Evolutionary conservation across 768 basidiomycete genomes (phyloP), one percentile per base, ranked within the genome.

Genomic region (Agaricus blazei): DNA sequence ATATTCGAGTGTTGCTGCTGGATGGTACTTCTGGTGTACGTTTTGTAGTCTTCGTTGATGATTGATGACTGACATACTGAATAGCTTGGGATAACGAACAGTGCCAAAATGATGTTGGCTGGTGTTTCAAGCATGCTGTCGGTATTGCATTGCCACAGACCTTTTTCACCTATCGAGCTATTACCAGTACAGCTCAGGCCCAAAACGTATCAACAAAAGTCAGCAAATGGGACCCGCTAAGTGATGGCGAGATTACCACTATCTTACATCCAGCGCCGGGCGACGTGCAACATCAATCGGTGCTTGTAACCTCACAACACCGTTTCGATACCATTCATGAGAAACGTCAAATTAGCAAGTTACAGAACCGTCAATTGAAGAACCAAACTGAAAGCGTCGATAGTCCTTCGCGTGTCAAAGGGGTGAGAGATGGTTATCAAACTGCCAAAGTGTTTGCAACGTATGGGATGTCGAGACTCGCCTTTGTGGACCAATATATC

Each of bases 1-100:
- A 0, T 90, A 87, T 60, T 61, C 75, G 2, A 79, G 76, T 54
- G 67, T 67, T 34, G 76, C 82, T 15, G 78, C 83, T 1, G 85
- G 88, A 0, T 88, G 84, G 82, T 68, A 70, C 36, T 88, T 88
- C 65, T 88, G 87, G 86, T 77, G 85, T 85, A 60, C 58, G 82
- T 64, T 51, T 44, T 56, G 4, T 19, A n/a, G 11, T 45, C 19
- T 42, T 38, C 5, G 12, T 7, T 14, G 12, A 41, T 19, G 40
- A 15, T 15, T 37, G 37, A 36, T 44, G 24, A 37, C 54, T 40
- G 12, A 40, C 29, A 51, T 58, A 8, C 37, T 46, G 19, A 37
- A 12, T 51, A 85, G 82, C 83, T 3, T 87, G 83, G 60, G 72
- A 75, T 53, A 85, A 81, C 58, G 88, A 88, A 62, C 72, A 68